Percentiles rank a stretch among this genome's conserved stretches.
Evolutionary conservation across 2,329 filamentous ascomycete species (phyloP).

Genomic region (Lachnellula suecica): DNA sequence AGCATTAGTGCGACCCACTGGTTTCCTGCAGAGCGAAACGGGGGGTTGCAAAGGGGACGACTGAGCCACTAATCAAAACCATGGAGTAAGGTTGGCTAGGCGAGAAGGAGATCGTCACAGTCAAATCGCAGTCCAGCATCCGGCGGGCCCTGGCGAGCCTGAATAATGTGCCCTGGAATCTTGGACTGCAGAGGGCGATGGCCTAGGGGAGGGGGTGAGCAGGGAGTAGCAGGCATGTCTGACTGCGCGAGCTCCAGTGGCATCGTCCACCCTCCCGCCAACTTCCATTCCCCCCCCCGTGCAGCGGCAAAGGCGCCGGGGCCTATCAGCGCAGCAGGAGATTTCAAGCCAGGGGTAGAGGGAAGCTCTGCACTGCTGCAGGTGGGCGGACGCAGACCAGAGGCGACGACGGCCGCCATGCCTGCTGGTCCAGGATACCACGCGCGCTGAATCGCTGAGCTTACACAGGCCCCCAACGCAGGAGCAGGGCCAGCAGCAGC

Average conservation of each 20-base stretch:
- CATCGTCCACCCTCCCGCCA: background rate
- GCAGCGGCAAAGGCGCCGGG: conserved; percentile 8
- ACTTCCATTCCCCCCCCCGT: background rate
- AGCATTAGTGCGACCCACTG: conserved; percentile 16
- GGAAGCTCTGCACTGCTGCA: background rate
- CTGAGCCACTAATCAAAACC: conserved; percentile 3
- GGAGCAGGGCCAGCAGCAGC: background rate
- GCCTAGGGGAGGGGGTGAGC: background rate
- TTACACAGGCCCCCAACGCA: conserved; percentile 2
- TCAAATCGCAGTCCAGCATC: background rate
- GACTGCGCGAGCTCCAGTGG: background rate
- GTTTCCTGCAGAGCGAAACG: conserved; percentile 18
- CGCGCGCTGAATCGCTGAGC: conserved; percentile 7
- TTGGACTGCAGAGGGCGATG: background rate
- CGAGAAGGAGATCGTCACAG: conserved; percentile 5
- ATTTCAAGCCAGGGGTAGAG: conserved; percentile 1
- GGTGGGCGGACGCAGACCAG: conserved; percentile 2
- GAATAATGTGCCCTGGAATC: background rate
- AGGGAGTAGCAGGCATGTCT: background rate
- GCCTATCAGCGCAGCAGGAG: conserved; percentile 12
- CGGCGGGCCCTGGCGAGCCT: background rate
- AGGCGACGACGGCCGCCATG: background rate
- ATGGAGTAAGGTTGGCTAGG: background rate
- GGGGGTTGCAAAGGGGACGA: background rate
- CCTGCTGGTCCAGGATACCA: conserved; percentile 10